Evolutionary conservation across 768 basidiomycete species (phyloP).

Genomic region (Lentinula boryana): DNA sequence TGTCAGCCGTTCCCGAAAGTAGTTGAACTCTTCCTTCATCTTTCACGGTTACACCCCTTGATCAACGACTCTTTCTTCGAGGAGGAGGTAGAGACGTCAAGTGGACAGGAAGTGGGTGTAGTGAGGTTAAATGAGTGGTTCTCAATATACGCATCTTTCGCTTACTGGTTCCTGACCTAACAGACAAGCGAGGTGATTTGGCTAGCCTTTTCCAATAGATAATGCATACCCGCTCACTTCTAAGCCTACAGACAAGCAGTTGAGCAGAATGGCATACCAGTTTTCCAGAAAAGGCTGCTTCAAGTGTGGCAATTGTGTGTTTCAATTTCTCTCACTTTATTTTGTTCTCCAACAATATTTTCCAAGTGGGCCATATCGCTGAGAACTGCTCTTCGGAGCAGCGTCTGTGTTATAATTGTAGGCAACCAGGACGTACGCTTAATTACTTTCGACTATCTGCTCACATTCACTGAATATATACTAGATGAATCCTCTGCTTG

Average conservation of each 20-base stretch:
- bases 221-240: neutral
- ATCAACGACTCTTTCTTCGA: conserved; percentile 42
- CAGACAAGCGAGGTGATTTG: conserved; percentile 28
- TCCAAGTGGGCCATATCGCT: conserved; percentile 84
- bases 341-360: conserved; percentile 11
- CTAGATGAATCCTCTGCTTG: conserved; percentile 44
- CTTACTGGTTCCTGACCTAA: conserved; percentile 7
- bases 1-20: neutral
- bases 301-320: conserved; percentile 90
- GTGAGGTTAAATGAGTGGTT: conserved; percentile 39
- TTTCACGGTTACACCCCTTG: conserved; percentile 24
- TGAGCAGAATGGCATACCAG: conserved; percentile 62
- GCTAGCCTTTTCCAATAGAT: neutral
- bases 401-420: conserved; percentile 91
- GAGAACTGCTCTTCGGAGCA: conserved; percentile 87
- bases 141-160: neutral
- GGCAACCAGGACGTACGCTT: conserved; percentile 94
- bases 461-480: neutral
- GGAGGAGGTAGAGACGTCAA: conserved; percentile 64
- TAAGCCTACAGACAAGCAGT: conserved; percentile 10
- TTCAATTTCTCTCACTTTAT: conserved; percentile 9
- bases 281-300: conserved; percentile 86
- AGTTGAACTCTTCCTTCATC: neutral
- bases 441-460: conserved; percentile 68
- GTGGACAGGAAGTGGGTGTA: conserved; percentile 71